Evolutionary conservation across 805 yeast species (phyloP).

Genomic region (Grigorovia transvaalensis): DNA sequence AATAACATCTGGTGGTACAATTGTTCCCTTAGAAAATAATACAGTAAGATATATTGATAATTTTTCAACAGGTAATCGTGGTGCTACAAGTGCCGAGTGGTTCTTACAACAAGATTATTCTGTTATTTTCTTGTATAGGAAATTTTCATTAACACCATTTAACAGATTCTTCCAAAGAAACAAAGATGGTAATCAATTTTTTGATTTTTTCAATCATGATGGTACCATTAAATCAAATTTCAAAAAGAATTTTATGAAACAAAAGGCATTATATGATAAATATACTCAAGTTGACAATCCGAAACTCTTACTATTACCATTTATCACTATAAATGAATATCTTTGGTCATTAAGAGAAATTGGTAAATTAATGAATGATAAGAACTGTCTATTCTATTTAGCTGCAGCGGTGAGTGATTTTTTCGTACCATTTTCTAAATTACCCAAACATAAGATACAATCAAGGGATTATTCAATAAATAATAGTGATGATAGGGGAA

Average conservation of each 20-base stretch:
- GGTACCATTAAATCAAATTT: conserved; percentile 51
- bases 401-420: conserved; percentile 99
- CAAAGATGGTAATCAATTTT: conserved; percentile 62
- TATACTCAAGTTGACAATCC: conserved; percentile 19
- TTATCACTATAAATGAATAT: conserved; percentile 91
- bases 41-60: conserved; percentile 96
- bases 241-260: conserved; percentile 48
- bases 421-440: conserved; percentile 72
- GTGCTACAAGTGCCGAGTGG: conserved; percentile 91
- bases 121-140: conserved; percentile 86
- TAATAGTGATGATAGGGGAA: conserved; percentile 38
- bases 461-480: conserved; percentile 45
- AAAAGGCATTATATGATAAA: conserved; percentile 36
- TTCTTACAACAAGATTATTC: conserved; percentile 80
- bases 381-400: conserved; percentile 68
- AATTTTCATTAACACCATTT: conserved; percentile 83
- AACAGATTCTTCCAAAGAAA: conserved; percentile 76
- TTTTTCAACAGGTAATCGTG: conserved; percentile 96
- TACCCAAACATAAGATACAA: conserved; percentile 94
- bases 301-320: conserved; percentile 55
- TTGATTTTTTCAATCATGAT: conserved; percentile 66
- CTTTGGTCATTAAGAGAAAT: conserved; percentile 68
- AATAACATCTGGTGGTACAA: conserved; percentile 95
- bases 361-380: conserved; percentile 46
- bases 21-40: conserved; percentile 93